A percentile compares a stretch with the other conserved stretches of the same genome.
These are phyloP conservation scores for Mucor circinelloides DNA, from an alignment of 371 early-diverging fungal genomes.

Conservation along the genomic window DNA sequence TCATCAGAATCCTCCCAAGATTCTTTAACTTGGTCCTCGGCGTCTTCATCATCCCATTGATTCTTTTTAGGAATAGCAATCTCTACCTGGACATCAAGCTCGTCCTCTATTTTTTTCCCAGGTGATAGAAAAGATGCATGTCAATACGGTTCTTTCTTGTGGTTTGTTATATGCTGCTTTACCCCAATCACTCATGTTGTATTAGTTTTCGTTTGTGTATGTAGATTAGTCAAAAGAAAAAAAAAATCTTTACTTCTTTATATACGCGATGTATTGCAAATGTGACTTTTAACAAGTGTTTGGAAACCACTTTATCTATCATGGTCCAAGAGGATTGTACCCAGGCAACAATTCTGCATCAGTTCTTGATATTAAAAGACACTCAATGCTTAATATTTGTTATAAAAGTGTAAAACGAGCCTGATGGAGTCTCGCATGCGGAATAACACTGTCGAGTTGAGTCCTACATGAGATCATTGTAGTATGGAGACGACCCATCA, in stretches of 20 bases:
- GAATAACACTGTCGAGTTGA: no score
- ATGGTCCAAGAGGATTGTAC: no score
- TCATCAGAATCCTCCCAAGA: conserved; percentile 80
- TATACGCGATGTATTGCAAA: neutral
- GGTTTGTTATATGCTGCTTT: conserved; percentile 18
- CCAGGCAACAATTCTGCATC: no score
- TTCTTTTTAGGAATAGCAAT: conserved; percentile 50
- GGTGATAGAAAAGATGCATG: neutral
- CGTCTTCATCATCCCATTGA: conserved; percentile 87
- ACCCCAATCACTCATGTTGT: conserved; percentile 73
- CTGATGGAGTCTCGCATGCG: no score
- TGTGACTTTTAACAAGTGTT: neutral
- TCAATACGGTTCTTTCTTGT: neutral
- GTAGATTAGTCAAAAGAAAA: neutral
- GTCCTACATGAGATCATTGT: no score
- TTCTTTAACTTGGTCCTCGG: conserved; percentile 73
- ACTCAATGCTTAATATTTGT: no score
- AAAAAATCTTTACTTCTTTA: neutral
- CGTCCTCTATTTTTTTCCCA: conserved; percentile 30
- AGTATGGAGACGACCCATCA: no score
- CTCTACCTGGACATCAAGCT: conserved; percentile 34
- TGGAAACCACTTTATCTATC: no score
- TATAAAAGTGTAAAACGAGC: no score
- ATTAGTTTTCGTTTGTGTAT: neutral
- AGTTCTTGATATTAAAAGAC: no score